Evolutionary conservation across 2,329 filamentous ascomycete species (phyloP).

Genomic region (Phialophora verrucosa): DNA sequence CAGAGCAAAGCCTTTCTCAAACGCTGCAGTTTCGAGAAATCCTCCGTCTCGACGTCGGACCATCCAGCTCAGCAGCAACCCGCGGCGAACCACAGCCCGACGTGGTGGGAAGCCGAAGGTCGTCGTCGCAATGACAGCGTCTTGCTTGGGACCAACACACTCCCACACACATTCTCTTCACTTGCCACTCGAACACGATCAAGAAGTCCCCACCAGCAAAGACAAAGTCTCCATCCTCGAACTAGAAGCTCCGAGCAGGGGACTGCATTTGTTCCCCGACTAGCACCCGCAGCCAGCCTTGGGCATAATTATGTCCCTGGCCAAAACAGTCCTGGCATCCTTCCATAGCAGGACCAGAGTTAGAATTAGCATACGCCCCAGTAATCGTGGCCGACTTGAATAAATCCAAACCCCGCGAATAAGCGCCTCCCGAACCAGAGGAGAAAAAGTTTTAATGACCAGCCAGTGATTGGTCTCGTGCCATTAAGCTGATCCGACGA

Average conservation of each 20-base stretch:
- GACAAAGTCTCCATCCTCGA: constrained; percentile 12
- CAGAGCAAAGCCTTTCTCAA: constrained; percentile 18
- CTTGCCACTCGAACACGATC: constrained; percentile 25
- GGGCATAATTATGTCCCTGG: background rate
- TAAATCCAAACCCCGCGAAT: constrained; percentile 7
- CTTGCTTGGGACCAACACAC: constrained; percentile 35
- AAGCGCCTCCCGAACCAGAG: background rate
- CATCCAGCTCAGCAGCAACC: constrained; percentile 1
- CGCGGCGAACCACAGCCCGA: constrained; percentile 3
- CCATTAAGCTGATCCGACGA: too few species aligned
- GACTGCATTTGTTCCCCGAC: constrained; percentile 12
- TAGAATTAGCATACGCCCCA: background rate
- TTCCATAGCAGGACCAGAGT: background rate
- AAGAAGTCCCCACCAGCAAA: constrained; percentile 26
- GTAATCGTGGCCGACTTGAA: background rate
- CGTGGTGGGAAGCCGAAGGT: constrained; percentile 40
- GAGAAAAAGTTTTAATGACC: constrained; percentile 1
- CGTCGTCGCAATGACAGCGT: constrained; percentile 37
- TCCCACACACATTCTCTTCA: constrained; percentile 18
- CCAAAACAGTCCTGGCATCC: background rate
- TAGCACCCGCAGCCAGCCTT: background rate
- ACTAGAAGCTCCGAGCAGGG: constrained; percentile 19
- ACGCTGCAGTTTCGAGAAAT: constrained; percentile 3
- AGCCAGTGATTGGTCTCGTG: background rate
- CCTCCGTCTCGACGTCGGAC: constrained; percentile 1